These are phyloP conservation scores for Symmetrospora coprosmae DNA, from an alignment of 768 basidiomycete species.

Conservation along the genomic window DNA sequence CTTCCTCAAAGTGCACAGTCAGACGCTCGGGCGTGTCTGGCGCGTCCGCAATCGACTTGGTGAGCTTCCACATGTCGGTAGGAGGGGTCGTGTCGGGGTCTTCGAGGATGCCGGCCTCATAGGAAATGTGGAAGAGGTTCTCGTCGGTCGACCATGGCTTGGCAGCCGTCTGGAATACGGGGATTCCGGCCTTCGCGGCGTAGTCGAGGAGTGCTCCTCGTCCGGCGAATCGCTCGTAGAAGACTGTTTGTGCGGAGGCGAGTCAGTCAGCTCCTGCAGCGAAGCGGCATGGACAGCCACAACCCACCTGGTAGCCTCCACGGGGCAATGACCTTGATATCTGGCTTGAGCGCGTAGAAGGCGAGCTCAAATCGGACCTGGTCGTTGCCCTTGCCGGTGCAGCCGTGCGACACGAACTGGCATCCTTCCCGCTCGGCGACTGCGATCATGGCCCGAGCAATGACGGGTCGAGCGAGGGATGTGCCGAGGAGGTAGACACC, in stretches of 20 bases:
- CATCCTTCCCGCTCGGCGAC: slow-evolving; percentile 79
- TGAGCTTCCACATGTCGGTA: slow-evolving; percentile 97
- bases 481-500: slow-evolving; percentile 95
- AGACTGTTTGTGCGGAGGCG: slow-evolving; percentile 44
- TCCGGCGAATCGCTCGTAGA: slow-evolving; percentile 94
- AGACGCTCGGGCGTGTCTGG: slow-evolving; percentile 65
- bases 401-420: slow-evolving; percentile 97
- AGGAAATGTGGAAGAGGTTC: slow-evolving; percentile 99
- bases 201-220: slow-evolving; percentile 82
- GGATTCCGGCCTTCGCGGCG: slow-evolving; percentile 73
- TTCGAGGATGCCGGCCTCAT: slow-evolving; percentile 97
- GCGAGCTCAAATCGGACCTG: slow-evolving; percentile 98
- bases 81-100: slow-evolving; percentile 91
- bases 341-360: slow-evolving; percentile 94
- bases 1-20: slow-evolving; percentile 67
- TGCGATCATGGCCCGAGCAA: slow-evolving; percentile 96
- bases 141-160: slow-evolving; percentile 99
- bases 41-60: slow-evolving; percentile 63
- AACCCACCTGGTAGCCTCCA: slow-evolving; percentile 81
- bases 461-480: slow-evolving; percentile 93
- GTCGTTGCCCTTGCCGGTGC: slow-evolving; percentile 99
- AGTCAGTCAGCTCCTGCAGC: not conserved
- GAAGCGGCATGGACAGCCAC: not conserved
- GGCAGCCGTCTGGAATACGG: slow-evolving; percentile 82
- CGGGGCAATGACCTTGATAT: slow-evolving; percentile 96